Evolutionary conservation across 768 basidiomycete species (phyloP), one percentile per base, ranked within the genome.

Genomic region (Dacryopinax spathularia): DNA sequence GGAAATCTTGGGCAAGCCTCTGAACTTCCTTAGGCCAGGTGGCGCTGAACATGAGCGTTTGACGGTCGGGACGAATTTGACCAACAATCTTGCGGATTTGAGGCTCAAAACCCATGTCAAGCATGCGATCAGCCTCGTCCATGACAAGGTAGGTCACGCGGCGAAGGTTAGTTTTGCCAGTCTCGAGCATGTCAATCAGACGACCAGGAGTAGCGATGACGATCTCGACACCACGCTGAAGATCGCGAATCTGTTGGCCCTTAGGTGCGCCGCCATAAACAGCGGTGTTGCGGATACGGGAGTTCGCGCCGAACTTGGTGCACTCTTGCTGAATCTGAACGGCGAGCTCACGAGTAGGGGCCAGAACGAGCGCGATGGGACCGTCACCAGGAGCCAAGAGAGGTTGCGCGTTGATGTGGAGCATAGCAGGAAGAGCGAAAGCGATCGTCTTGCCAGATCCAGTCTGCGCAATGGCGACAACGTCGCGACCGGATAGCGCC

Each of bases 81-180:
- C 86, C 80, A 68, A 98, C 90, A 68, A 99, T 97, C 78, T 98
- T 98, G 72, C 94, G 83, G 73, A 99, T 98, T 75, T 99, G 96
- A 62, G 96, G 96, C 77, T 99, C 96, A 78, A 99, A 99, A 81
- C 96, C 96, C 96, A 99, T 99, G 79, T 99, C 96, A 67, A 99
- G 82, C 96, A 99, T 99, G 72, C 96, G 91, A 79, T 99, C 96
- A 44, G 96, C 96, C 76, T 99, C 96, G 72, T 99, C 96, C 86
- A 99, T 90, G 72, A 99, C 96, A 37, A 99, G 82, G 75, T 98
- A 99, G 22, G 96, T 99, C 63, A 99, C 81, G 39, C 96, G 87
- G 64, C 89, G 89, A 62, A 99, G 82, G 75, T 98, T 98, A 22
- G 94, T 98, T 78, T 96, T 96, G 72, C 89, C 86, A 0, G 83